phyloP scores from a whole-genome alignment of 163 green algal species.

The Coccomyxa subellipsoidea region DNA sequence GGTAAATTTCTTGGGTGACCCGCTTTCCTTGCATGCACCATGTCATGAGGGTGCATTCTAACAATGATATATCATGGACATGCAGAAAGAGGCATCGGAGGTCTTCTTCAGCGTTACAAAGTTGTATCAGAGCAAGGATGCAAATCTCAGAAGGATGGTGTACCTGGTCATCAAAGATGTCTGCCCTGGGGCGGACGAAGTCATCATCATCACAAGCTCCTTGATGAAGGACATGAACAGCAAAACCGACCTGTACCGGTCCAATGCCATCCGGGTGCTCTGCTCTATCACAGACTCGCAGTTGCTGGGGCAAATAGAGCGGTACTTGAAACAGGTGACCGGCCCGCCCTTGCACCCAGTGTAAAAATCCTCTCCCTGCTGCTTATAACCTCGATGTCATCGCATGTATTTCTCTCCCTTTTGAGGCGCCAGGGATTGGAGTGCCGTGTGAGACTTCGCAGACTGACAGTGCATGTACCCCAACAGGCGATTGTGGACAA shows the following conservation, averaged over 20 bases:
- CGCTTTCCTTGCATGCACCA: neutral
- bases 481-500: slow-evolving; percentile 96
- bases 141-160: slow-evolving; percentile 94
- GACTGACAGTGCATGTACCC: neutral
- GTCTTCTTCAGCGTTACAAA: slow-evolving; percentile 99
- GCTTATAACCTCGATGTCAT: no score
- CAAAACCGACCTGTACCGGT: slow-evolving; percentile 91
- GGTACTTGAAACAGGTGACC: slow-evolving; percentile 97
- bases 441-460: no score
- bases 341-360: neutral
- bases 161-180: slow-evolving; percentile 98
- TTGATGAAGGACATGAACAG: slow-evolving; percentile 99
- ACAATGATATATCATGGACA: neutral
- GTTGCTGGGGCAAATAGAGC: slow-evolving; percentile 96
- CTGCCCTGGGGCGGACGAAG: slow-evolving; percentile 25
- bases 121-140: slow-evolving; percentile 97
- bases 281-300: slow-evolving; percentile 92
- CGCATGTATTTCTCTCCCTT: no score
- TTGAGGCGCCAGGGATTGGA: no score
- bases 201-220: slow-evolving; percentile 98
- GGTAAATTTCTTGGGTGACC: no score
- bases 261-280: slow-evolving; percentile 98
- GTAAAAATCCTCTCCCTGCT: no score
- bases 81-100: slow-evolving; percentile 91
- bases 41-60: neutral